Evolutionary conservation across 2,329 filamentous ascomycete genomes (phyloP), one percentile per base, ranked within the genome.

Genomic region (Aspergillus luchuensis): DNA sequence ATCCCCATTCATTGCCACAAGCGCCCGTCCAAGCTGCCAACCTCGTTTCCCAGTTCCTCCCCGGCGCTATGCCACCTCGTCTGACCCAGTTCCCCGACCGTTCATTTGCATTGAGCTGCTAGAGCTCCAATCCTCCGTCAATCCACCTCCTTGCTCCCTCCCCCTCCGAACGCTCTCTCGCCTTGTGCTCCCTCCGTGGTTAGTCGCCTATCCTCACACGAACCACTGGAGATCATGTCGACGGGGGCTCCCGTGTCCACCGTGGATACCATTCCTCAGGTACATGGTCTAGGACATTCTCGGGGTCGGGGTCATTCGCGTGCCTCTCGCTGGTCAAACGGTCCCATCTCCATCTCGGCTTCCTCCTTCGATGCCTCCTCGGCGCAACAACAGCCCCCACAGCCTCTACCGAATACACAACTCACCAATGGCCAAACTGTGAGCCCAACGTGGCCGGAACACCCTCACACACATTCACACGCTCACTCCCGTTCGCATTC

Each of bases 391-490:
- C 66, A 65, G 54, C 50, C 60, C 36, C 57, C 59, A 17, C 66
- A 66, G 13, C 47, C 64, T 33, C 57, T 61, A 25, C 67, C 36
- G 48, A 66, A 63, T 30, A 23, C 63, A 11, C 59, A 45, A 38
- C 60, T 66, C 53, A 41, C 65, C 23, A 75, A 72, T 60, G 67
- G 61, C 59, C 72, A 71, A 65, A 63, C 65, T 41, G 69, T 68
- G 38, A 61, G 65, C 52, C 57, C 68, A 36, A 63, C 68, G 47
- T 66, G 65, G 28, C 66, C 67, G 21, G 66, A 69, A 30, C 68
- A 72, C 43, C 76, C 78, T 60, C 75, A 78, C 15, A 73, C 76
- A 47, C 73, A 76, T 60, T 74, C 75, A 1, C 74, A 79, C 55
- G 68, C 74, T 33, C 71, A 72, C 17, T 68, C 72, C 56, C 75